Evolutionary conservation across 2,329 filamentous ascomycete species (phyloP), one percentile per base, ranked within the genome.

Genomic region (Alternaria incomplexa): DNA sequence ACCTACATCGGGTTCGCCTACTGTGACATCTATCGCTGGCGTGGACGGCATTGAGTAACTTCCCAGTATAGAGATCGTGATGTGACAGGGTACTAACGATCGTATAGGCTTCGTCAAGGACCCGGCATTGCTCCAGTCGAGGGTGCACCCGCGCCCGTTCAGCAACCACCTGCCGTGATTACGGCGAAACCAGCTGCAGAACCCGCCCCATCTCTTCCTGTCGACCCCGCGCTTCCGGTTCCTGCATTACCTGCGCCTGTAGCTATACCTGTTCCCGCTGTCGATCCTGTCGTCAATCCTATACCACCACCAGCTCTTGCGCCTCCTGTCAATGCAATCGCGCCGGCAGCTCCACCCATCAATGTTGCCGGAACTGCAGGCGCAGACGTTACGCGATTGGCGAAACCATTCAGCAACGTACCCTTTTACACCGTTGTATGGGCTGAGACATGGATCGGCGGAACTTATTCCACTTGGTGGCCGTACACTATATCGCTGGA

Each of bases 381-480:
- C 23, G 30, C 56, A 12, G 52, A 22, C 13, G 28, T 55, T 12
- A 46, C 55, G 30, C 32, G 6, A 17, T 47, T 47, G 12, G 26
- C 30, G n/a, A 44, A 43, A 56, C 61, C 47, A 52, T 47, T 62
- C 43, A 20, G 56, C 30, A 64, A 62, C 15, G 53, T 65, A 25
- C 67, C 71, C 47, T 73, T 68, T 10, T 66, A 76, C 11, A 79
- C 71, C 2, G 74, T 77, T 8, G 67, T 73, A 53, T 81, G 78
- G 78, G 60, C 75, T 13, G 73, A 78, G 53, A 78, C 77, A 9
- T 62, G 67, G 61, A 70, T 78, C 11, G 72, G 65, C 20, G 65
- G 69, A 10, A 71, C 66, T 2, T 64, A 64, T 32, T 64, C 56
- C 11, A 80, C 78, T 10, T 80, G 78, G 79, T 65, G 75, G 8